phyloP scores from a whole-genome alignment of 2,329 filamentous ascomycete genomes.

The Cercospora nicotianae region DNA sequence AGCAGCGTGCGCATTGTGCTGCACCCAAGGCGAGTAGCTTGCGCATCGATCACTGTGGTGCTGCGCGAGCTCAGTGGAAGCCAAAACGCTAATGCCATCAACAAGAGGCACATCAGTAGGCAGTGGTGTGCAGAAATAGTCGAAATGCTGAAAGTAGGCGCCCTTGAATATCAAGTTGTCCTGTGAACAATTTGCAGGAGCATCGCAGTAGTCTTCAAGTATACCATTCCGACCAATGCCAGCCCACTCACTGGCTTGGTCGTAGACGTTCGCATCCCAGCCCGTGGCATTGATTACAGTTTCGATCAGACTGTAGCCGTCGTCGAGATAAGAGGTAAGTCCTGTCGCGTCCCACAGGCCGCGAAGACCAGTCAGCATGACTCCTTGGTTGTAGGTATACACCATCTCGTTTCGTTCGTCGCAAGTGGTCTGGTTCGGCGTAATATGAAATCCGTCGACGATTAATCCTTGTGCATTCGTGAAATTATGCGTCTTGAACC shows the following conservation, averaged over 20 bases:
- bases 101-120: conserved; percentile 46
- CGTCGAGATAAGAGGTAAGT: conserved; percentile 66
- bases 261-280: conserved; percentile 49
- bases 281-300: conserved; percentile 78
- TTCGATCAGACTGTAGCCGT: conserved; percentile 74
- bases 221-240: conserved; percentile 78
- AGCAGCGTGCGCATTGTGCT: conserved; percentile 74
- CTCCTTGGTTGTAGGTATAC: conserved; percentile 95
- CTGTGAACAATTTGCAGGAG: conserved; percentile 72
- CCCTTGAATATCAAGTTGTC: conserved; percentile 90
- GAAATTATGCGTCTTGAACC: conserved; percentile 80
- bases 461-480: conserved; percentile 70
- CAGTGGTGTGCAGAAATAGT: conserved; percentile 72
- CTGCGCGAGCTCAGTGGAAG: conserved; percentile 33
- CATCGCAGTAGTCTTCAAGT: conserved; percentile 82
- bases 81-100: conserved; percentile 47
- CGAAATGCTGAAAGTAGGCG: conserved; percentile 90
- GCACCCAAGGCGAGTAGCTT: conserved; percentile 72
- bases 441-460: conserved; percentile 86
- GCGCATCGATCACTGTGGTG: conserved; percentile 63
- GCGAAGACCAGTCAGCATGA: conserved; percentile 78
- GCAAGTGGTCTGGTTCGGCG: conserved; percentile 57
- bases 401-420: conserved; percentile 84
- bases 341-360: conserved; percentile 80
- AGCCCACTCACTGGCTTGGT: conserved; percentile 54